These are phyloP conservation scores for Lipomyces orientalis DNA, from an alignment of 805 yeast species.

Conservation along the genomic window DNA sequence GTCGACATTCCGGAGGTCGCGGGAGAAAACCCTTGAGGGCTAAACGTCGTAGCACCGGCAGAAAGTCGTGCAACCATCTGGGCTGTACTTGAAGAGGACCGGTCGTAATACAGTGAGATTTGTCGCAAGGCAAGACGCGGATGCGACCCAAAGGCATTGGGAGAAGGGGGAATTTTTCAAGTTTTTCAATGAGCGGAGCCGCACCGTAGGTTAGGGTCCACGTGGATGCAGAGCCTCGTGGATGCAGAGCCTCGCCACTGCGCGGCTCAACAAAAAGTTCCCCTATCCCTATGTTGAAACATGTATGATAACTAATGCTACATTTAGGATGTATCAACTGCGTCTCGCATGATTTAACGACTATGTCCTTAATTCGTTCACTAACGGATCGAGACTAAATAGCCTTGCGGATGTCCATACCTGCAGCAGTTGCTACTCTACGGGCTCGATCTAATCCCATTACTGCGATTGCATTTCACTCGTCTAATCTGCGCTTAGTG, in stretches of 20 bases:
- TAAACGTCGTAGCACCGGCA: conserved; percentile 22
- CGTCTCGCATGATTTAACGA: neutral
- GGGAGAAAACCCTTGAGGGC: conserved; percentile 22
- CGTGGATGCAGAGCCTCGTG: too few relatives aligned
- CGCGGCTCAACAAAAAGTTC: neutral
- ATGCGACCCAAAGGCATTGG: neutral
- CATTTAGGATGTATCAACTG: too few relatives aligned
- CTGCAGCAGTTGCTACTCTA: conserved; percentile 31
- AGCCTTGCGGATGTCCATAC: conserved; percentile 8
- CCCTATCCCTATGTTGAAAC: neutral
- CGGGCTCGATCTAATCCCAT: conserved; percentile 21
- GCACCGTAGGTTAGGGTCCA: conserved; percentile 14
- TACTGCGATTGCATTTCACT: conserved; percentile 24
- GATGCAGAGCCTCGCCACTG: neutral
- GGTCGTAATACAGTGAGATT: neutral
- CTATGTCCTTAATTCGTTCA: neutral
- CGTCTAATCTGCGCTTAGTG: conserved; percentile 20
- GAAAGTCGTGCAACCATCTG: conserved; percentile 24
- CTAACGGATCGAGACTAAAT: neutral
- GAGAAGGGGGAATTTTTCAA: neutral
- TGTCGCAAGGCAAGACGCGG: neutral
- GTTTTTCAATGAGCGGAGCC: conserved; percentile 14
- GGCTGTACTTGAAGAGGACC: neutral
- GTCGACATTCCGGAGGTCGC: conserved; percentile 38
- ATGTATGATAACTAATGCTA: too few relatives aligned